Base-by-base conservation (phyloP, 306 rosid species). In the Vigna mungo region DNA sequence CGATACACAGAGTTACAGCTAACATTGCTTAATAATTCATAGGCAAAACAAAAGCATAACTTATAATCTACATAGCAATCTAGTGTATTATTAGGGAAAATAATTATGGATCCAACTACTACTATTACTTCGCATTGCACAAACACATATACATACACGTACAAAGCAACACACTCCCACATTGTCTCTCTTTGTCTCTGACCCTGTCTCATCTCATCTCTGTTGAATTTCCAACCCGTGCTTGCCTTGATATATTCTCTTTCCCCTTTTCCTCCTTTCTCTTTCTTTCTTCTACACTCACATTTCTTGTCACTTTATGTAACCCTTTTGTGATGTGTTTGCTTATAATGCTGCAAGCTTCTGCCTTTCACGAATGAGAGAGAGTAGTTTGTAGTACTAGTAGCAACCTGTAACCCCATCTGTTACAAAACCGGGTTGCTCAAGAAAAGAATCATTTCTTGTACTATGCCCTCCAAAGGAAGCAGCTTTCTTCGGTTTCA, bases 371-470 rank as follows among this genome's bases (percentile, higher is more conserved):
- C 84, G 56, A 77, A 68, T 46, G 73, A 68, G 4, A 68, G 47
- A 68, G 56, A 23, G 56, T 23, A 34, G 30, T 18, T 46, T 12
- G 68, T 34, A 63, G 23, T 27, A 25, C 44, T 4, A 12, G 36
- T 12, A 16, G 20, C 53, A 32, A 30, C 75, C 66, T 44, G 41
- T 46, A 72, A 51, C 62, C 60, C 77, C 80, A 44, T 74, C 23
- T 15, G 76, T 27, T 53, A 20, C 51, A 75, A 75, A 77, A 72
- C 76, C 68, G 15, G 55, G 83, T 75, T 71, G 81, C 55, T 72
- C 85, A 86, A 84, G 92, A 54, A 87, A 87, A 84, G 86, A 84
- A 88, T 86, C 88, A 75, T 34, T 41, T 46, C 16, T 51, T 27
- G 32, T 43, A 47, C 8, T 59, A 59, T 7, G 39, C 74, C 18